Base-by-base conservation (phyloP, 2,329 filamentous ascomycete genomes). In the Stromatinia cepivora region DNA sequence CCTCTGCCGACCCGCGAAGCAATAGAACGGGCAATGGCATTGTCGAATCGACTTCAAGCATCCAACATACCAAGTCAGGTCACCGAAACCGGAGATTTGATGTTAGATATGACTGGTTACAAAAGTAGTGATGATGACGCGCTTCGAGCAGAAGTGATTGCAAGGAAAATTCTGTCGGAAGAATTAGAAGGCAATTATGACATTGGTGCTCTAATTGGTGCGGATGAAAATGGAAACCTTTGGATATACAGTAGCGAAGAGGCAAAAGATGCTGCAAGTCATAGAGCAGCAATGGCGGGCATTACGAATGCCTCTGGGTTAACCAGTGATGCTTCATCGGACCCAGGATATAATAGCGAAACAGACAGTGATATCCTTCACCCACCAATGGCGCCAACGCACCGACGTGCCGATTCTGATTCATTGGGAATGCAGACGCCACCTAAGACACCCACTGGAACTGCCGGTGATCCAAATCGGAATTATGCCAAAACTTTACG, bases 231-330 rank as follows among this genome's bases (percentile, higher is more conserved):
- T 70, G 95, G 95, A 9, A 99, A 99, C 76, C 84, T 99, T n/a
- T 98, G 95, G 94, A 98, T 99, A 74, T 99, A 99, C 82, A 95
- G 93, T 81, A 98, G 94, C 76, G 94, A 98, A 79, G 94, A 97
- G 77, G 93, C 95, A 34, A 98, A 97, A 78, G 91, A 95, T 76
- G 91, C 92, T 9, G 94, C 94, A 45, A 90, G 90, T 82, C 89
- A 90, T 50, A 84, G 85, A 75, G 83, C 84, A 3, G 81, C 82
- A 1, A 78, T 88, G 70, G 82, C 82, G 36, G 81, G 82, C 5
- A 80, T 89, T 72, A 62, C 70, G 13, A 70, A 66, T 52, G 70
- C 73, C 28, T 59, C 67, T 13, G 64, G 73, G 13, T 63, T 78
- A 39, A 73, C 72, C 6, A 71, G 71, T 50, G 94, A 98, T 80